Evolutionary conservation across 2,329 filamentous ascomycete genomes (phyloP), one percentile per base, ranked within the genome.

Genomic region (Didymella keratinophila): DNA sequence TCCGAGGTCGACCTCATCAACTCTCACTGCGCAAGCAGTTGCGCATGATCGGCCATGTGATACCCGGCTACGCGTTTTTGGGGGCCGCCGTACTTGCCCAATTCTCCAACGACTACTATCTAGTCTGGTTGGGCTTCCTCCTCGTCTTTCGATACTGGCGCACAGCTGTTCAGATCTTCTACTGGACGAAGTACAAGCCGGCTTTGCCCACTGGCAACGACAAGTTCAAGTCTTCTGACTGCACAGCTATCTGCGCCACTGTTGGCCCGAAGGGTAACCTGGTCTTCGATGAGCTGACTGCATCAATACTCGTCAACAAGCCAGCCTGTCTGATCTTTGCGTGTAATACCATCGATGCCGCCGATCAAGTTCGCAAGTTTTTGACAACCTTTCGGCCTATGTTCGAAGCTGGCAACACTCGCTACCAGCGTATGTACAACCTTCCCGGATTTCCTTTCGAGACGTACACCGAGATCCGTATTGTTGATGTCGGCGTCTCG

Each of bases 101-200:
- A 0, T 10, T 10, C 0, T 46, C 47, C 1, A 18, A 43, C 1
- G 62, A 69, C 20, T 20, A 23, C 2, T 45, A 42, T 3, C 21
- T 66, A 0, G 28, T 69, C 1, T 67, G 61, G 61, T 61, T 71
- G 2, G 11, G 41, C 7, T 55, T 58, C 0, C 44, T 70, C 0
- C 8, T 71, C 4, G 34, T 55, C 7, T 66, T 70, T 37, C 63
- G 67, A 2, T 69, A 71, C 41, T 71, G 63, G 59, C 63, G 66
- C 3, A 67, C 62, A 2, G 3, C 62, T 0, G 46, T 66, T 5
- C 62, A 63, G 20, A 39, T 65, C 16, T 66, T 45, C 37, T 69
- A 64, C 39, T 70, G 61, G 62, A 61, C 50, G 11, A 39, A 37
- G n/a, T 70, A 71, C 42, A 46, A 62, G 37, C 62, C 54, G 0